Base-by-base conservation (phyloP, 2,329 filamentous ascomycete species). In the Stachybotrys elegans region DNA sequence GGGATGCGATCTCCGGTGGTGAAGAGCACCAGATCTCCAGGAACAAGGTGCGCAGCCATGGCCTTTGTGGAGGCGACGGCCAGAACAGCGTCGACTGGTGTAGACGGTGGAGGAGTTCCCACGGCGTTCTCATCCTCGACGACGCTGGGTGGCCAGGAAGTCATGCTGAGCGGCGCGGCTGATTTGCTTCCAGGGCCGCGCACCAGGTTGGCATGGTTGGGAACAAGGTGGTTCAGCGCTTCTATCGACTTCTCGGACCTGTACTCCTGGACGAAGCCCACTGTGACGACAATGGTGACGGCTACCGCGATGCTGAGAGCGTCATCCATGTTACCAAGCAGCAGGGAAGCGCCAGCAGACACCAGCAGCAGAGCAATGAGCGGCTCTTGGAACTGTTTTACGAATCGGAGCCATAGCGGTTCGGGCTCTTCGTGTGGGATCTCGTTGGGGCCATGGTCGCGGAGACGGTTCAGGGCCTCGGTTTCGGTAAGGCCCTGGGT, bases 211-310 rank as follows among this genome's bases (percentile, higher is more conserved):
- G 94, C 93, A 62, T 91, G 89, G 62, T 97, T 94, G 22, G 93
- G 94, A 0, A 98, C 92, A 21, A 98, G 72, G 56, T 93, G 88
- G 59, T 87, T 96, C 54, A 98, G 72, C 17, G 93, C 93, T 66
- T 98, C 93, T 52, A 98, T 82, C 3, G 92, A 97, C 67, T 98
- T 94, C 63, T 98, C 93, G 7, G 93, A 97, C 47, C 93, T 79
- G 64, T 98, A 98, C 67, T 98, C 93, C 62, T 98, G 93, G 42
- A 97, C 82, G 56, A 98, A 98, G 2, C 92, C 93, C 34, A 98
- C 93, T 0, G 86, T 86, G 20, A 98, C 91, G 6, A 98, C 93
- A 55, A 98, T 98, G 21, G 91, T 95, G 19, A 98, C 93, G 2
- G 93, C 93, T 23, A 95, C 83, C 0, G 92, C 87, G 59, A 98